Base-by-base conservation (phyloP, 148 eudicot genomes). In the Persicaria tinctoria region DNA sequence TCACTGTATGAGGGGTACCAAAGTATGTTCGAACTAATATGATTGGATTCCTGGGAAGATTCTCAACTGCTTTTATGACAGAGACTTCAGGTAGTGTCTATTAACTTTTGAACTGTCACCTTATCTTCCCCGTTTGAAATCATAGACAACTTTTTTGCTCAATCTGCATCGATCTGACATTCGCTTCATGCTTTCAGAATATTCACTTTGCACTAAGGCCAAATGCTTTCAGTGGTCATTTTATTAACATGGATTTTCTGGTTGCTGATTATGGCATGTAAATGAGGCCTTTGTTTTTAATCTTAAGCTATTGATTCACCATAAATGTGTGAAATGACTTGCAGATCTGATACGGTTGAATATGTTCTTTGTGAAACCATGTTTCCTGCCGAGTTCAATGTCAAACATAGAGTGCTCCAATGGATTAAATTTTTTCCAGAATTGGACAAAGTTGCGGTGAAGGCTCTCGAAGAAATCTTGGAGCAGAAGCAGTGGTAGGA, bases 41-140 rank as follows among this genome's bases (percentile, higher is more conserved):
- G 92, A 85, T 78, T 92, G 97, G 97, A 89, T 95, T 73, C 92
- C 93, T 69, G 92, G 99, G 79, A 95, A 88, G 89, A 86, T 95
- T 63, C 79, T 95, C 83, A 92, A 92, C 78, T 90, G 99, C 77
- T 87, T 89, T 73, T 92, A 95, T 81, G 97, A 92, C 83, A 92
- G 89, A 85, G 99, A 95, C 82, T 90, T 92, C 84, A 79, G 97
- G 99, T 92, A 85, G 78, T 56, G 48, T 66, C 13, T 38, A 60
- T 60, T 60, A 12, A 64, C 38, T 4, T 10, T 27, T 66, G 17
- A 60, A 60, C 44, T 23, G 41, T 60, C 68, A 60, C 1, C 3
- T 60, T 60, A 5, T 60, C 68, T 60, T 57, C 32, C 64, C 32
- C 3, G 64, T 57, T 27, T 60, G 57, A 54, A 3, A 13, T 14